Percentiles rank a stretch among this genome's conserved stretches.
These are phyloP conservation scores for Coemansia sp. DNA, from an alignment of 371 early-diverging fungal species.

Conservation along the genomic window DNA sequence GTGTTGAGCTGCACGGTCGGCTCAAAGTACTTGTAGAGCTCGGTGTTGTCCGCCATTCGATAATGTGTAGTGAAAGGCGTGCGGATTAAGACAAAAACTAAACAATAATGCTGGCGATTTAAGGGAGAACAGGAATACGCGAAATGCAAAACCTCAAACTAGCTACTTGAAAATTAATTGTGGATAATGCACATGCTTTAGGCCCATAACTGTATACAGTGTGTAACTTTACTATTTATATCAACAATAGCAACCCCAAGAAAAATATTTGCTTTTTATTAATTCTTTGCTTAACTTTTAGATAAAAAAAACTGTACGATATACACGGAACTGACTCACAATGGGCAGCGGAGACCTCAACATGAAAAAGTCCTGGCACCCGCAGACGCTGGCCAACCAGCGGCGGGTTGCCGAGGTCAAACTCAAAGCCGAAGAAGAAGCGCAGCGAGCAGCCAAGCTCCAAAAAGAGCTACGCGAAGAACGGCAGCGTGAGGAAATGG, in stretches of 20 bases:
- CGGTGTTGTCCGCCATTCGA: slow-evolving; percentile 34
- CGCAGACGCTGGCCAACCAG: slow-evolving; percentile 84
- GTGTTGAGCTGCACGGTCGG: slow-evolving; percentile 49
- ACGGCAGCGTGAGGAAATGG: slow-evolving; percentile 81
- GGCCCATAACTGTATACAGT: background rate
- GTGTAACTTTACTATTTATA: background rate
- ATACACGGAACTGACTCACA: background rate
- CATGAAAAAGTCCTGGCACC: slow-evolving; percentile 98
- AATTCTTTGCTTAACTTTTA: too few relatives aligned
- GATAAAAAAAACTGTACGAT: background rate
- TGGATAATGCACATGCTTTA: background rate
- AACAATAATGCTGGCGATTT: background rate
- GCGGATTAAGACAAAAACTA: background rate
- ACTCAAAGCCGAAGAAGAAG: slow-evolving; percentile 79
- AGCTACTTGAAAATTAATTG: background rate
- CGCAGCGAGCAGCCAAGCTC: slow-evolving; percentile 82
- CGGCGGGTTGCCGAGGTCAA: slow-evolving; percentile 92
- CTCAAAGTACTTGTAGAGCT: slow-evolving; percentile 51
- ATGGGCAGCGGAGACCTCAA: slow-evolving; percentile 58
- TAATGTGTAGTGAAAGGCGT: background rate
- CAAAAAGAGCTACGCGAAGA: slow-evolving; percentile 91
- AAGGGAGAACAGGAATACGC: background rate
- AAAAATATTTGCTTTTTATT: too few relatives aligned
- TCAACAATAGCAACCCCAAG: background rate
- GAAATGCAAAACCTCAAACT: background rate